Base-by-base conservation (phyloP, 1,284 basidiomycete genomes). In the Ganoderma meredithae region DNA sequence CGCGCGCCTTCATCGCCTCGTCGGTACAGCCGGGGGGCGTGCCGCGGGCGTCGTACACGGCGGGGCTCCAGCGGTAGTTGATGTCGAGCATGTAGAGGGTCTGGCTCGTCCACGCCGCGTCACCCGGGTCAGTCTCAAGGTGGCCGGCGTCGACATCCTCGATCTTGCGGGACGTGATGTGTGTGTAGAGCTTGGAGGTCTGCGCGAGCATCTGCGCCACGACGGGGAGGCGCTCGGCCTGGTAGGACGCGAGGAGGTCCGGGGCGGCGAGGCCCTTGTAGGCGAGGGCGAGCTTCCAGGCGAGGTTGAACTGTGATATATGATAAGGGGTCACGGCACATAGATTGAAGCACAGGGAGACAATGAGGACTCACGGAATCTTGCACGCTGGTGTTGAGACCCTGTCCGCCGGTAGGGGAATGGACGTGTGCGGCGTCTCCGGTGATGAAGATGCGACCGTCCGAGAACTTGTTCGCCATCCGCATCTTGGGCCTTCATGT, bases 41-140 rank as follows among this genome's bases (percentile, higher is more conserved):
- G 3, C 68, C 71, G 6, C 71, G 60, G 8, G 82, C 83, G 62
- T 85, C 83, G n/a, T 83, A 43, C 31, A 85, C 79, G 60, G 85
- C 79, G 6, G 81, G 75, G 71, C 84, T 85, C 79, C 82, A 82
- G 25, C 84, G 79, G 67, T 83, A 86, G 73, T 85, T 85, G 43
- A 86, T 79, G 1, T 84, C 84, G 47, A 85, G 78, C 72, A 83
- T 81, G 25, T 74, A 71, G 36, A 85, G 76, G 1, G 74, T 22
- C n/a, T 9, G 2, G 39, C 60, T 25, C 3, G 44, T 62, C 62
- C 66, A 63, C 25, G 40, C n/a, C 10, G n/a, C 25, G 2, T 31
- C 27, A 31, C 27, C 27, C 27, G 27, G 2, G 27, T 31, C 27
- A 3, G 27, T 31, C 27, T 31, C 27, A 3, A 31, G 27, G 27